These are phyloP conservation scores for Boletus vermiculosoides DNA, from an alignment of 768 basidiomycete species.

Conservation along the genomic window DNA sequence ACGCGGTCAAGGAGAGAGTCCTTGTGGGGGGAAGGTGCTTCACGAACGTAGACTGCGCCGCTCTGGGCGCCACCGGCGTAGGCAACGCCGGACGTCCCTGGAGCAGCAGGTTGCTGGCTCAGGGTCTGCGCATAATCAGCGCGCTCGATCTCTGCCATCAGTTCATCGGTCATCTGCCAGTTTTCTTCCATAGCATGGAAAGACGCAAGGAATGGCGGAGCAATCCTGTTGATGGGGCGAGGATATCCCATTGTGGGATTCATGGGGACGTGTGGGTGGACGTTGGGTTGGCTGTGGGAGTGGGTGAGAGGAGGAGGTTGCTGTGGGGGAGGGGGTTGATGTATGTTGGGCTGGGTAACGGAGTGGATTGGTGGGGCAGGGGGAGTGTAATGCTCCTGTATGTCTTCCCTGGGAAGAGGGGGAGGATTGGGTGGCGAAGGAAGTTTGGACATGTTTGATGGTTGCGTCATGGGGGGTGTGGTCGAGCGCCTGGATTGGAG, in stretches of 20 bases:
- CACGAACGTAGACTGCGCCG: slow-evolving; percentile 34
- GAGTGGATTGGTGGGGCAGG: slow-evolving; percentile 36
- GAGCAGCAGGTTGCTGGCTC: slow-evolving; percentile 40
- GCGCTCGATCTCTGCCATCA: slow-evolving; percentile 69
- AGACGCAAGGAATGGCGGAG: slow-evolving; percentile 54
- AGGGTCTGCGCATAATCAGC: slow-evolving; percentile 64
- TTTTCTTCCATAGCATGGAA: slow-evolving; percentile 54
- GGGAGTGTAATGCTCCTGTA: slow-evolving; percentile 45
- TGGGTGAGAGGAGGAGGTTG: slow-evolving; percentile 37
- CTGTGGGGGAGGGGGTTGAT: slow-evolving; percentile 36
- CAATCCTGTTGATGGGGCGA: slow-evolving; percentile 60
- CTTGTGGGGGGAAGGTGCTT: slow-evolving; percentile 43
- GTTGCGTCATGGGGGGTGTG: slow-evolving; percentile 35
- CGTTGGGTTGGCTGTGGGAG: slow-evolving; percentile 29
- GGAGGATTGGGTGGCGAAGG: slow-evolving; percentile 21
- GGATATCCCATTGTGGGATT: slow-evolving; percentile 50
- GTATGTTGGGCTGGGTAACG: slow-evolving; percentile 31
- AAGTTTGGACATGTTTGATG: slow-evolving; percentile 35
- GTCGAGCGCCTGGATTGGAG: slow-evolving; percentile 35
- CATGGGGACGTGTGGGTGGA: slow-evolving; percentile 26
- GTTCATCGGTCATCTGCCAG: slow-evolving; percentile 68
- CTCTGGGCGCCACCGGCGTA: slow-evolving; percentile 48
- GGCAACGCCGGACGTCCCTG: slow-evolving; percentile 42
- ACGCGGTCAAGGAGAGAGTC: slow-evolving; percentile 56
- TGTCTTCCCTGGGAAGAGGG: slow-evolving; percentile 9